Evolutionary conservation across 169 alveolate genomes (phyloP).

Genomic region (Plasmodium adleri): DNA sequence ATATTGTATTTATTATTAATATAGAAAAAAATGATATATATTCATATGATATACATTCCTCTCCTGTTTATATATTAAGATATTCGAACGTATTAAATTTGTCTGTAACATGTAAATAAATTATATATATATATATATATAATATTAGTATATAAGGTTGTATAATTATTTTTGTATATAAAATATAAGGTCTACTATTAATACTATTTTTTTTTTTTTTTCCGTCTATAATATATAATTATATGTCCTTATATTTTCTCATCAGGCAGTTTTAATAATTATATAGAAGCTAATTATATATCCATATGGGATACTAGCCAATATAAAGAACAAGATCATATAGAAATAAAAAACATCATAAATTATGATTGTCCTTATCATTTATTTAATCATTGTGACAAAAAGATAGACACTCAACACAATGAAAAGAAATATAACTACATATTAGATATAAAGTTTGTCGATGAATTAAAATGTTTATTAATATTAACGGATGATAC

Average conservation of each 20-base stretch:
- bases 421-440: neutral
- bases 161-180: too few relatives aligned
- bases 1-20: slow-evolving; percentile 1
- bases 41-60: neutral
- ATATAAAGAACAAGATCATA: slow-evolving; percentile 6
- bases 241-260: neutral
- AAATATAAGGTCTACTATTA: too few relatives aligned
- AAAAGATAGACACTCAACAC: neutral
- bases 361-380: neutral
- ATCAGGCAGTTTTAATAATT: neutral
- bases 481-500: neutral
- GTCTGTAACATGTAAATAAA: neutral
- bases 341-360: neutral
- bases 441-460: neutral
- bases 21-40: neutral
- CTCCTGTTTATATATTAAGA: neutral
- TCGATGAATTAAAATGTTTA: neutral
- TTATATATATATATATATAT: neutral
- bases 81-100: neutral
- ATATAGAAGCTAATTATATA: neutral
- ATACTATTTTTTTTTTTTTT: neutral
- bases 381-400: neutral
- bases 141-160: too few relatives aligned
- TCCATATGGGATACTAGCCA: neutral
- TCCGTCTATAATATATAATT: neutral